These are phyloP conservation scores for Fusarium ambrosium DNA, from an alignment of 2,329 filamentous ascomycete genomes.

Conservation along the genomic window DNA sequence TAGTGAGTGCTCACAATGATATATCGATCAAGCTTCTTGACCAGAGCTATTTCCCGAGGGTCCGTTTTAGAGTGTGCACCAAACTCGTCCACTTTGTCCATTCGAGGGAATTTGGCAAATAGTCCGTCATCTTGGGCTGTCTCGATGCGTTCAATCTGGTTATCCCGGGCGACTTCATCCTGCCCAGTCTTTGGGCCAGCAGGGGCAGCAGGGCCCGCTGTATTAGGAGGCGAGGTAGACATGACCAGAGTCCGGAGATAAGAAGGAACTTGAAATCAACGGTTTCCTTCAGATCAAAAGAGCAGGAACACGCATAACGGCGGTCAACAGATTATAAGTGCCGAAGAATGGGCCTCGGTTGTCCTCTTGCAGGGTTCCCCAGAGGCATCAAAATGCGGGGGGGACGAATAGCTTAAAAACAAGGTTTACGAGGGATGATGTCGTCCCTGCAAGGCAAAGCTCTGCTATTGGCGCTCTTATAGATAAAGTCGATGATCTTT, in stretches of 20 bases:
- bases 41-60: conserved; percentile 35
- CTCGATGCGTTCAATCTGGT: conserved; percentile 33
- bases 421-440: conserved; percentile 9
- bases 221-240: background rate
- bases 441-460: background rate
- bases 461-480: conserved; percentile 3
- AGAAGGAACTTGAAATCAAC: background rate
- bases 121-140: conserved; percentile 22
- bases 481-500: background rate
- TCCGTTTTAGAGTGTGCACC: conserved; percentile 40
- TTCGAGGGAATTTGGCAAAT: conserved; percentile 34
- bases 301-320: background rate
- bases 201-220: background rate
- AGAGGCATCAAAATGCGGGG: conserved; percentile 25
- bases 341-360: background rate
- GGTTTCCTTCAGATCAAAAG: rapidly evolving
- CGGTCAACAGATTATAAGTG: conserved; percentile 6
- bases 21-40: conserved; percentile 37
- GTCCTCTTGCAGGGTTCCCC: conserved; percentile 16
- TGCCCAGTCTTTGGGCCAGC: background rate
- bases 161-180: conserved; percentile 3
- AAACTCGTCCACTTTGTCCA: conserved; percentile 40
- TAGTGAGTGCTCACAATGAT: conserved; percentile 17
- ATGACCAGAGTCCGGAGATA: background rate
- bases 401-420: conserved; percentile 18